Evolutionary conservation across 2,329 filamentous ascomycete genomes (phyloP).

Genomic region (Purpureocillium takamizusanense): DNA sequence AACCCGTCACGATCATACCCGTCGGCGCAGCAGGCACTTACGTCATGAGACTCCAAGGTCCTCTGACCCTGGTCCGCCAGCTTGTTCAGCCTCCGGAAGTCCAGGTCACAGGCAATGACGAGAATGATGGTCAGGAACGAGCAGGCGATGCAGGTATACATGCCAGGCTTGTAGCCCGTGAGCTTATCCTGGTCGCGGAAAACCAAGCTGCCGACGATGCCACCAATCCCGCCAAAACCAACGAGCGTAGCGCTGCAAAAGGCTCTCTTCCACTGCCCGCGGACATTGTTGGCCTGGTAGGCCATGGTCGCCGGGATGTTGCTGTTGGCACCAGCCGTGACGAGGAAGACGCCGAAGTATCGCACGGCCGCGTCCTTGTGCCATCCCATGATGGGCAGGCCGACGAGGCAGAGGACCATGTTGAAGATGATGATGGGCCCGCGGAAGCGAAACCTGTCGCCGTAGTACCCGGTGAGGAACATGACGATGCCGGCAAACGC

Average conservation of each 20-base stretch:
- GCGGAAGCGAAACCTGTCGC: constrained; percentile 58
- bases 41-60: constrained; percentile 39
- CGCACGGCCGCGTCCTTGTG: constrained; percentile 43
- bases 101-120: constrained; percentile 29
- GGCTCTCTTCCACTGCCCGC: constrained; percentile 81
- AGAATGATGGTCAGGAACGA: constrained; percentile 35
- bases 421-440: constrained; percentile 60
- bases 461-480: constrained; percentile 49
- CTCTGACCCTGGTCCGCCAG: constrained; percentile 45
- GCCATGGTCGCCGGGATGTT: constrained; percentile 69
- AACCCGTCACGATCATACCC: too few relatives aligned
- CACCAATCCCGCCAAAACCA: constrained; percentile 67
- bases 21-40: constrained; percentile 20
- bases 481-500: constrained; percentile 56
- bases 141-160: constrained; percentile 46
- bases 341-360: constrained; percentile 68
- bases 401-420: constrained; percentile 56
- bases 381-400: constrained; percentile 66
- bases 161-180: constrained; percentile 43
- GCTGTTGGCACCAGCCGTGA: constrained; percentile 67
- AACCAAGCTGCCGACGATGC: constrained; percentile 65
- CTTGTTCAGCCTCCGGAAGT: constrained; percentile 34
- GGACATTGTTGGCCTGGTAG: constrained; percentile 82
- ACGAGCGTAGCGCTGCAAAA: constrained; percentile 70
- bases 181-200: constrained; percentile 51